Evolutionary conservation across 345 rosid genomes (phyloP), one percentile per base, ranked within the genome.

Genomic region (Garcia nutans): DNA sequence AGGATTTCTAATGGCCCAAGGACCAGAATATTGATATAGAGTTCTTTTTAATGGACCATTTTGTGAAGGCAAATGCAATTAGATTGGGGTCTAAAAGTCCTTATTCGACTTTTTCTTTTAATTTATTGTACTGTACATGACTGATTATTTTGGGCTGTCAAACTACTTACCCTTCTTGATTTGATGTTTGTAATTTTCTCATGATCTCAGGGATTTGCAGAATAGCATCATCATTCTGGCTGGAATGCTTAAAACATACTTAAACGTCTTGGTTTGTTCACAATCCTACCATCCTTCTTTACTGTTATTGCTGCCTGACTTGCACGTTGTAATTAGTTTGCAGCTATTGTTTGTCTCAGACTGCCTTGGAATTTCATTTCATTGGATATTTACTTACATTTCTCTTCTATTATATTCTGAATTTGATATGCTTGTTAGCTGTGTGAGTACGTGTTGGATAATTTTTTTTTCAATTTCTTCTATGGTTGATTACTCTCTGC

Each of bases 221-320:
- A 81, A 77, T 10, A 88, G 84, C 82, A 82, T 90, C 49, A 26
- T 88, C 68, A 84, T 96, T 80, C 72, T 96, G 83, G 92, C 90
- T 70, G 98, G 99, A 84, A 96, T 96, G 99, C 86, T 96, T 66
- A 77, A 86, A 74, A 93, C 98, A 49, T 93, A 92, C 80, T 79
- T 93, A 75, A 90, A 90, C 80, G 79, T 96, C 84, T 75, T 96
- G 98, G 99, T 96, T 74, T 75, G 94, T 89, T 75, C 52, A 59
- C 80, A 74, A 68, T 72, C 75, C 76, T 66, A 60, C 37, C 65
- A 50, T 59, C 62, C 44, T 8, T 58, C 56, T 62, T 62, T 74
- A 58, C 41, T 47, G 6, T 3, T 68, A 24, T 54, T n/a, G 56
- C 44, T 59, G 70, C 59, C 69, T 52, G 66, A 47, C 8, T 63